phyloP scores from a whole-genome alignment of 176 grass and related monocot genomes.

The Carex littledalei region DNA sequence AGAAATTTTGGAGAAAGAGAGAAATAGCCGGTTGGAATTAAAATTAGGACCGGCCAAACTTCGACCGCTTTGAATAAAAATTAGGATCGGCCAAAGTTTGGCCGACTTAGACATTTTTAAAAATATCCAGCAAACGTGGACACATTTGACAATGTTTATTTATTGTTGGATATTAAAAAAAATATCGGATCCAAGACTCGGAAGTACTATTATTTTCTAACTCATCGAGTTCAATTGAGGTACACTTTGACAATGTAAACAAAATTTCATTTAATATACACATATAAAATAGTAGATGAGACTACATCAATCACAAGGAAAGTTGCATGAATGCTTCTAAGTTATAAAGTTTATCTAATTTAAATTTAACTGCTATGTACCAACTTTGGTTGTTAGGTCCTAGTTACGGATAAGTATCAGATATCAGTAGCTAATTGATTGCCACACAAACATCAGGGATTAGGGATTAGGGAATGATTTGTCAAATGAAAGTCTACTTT shows the following conservation, averaged over 20 bases:
- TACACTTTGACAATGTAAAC: not conserved
- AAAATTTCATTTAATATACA: not conserved
- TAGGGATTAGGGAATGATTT: not conserved
- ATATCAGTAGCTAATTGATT: not conserved
- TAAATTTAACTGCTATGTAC: slow-evolving; percentile 5
- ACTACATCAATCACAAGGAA: not conserved
- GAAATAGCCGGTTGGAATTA: too few species aligned
- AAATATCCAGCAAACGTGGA: too few species aligned
- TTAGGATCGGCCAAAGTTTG: too few species aligned
- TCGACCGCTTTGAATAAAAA: too few species aligned
- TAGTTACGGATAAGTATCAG: slow-evolving; percentile 1
- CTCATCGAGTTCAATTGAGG: not conserved
- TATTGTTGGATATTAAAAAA: too few species aligned
- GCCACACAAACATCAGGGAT: not conserved
- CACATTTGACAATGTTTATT: too few species aligned
- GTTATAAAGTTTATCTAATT: not conserved
- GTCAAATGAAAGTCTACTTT: not conserved
- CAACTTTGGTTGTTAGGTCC: not conserved
- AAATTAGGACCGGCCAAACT: too few species aligned
- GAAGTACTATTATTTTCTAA: not conserved
- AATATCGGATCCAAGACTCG: not conserved
- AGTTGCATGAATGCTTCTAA: not conserved
- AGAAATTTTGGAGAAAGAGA: too few species aligned
- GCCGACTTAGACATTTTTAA: too few species aligned
- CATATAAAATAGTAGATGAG: not conserved